A percentile compares a stretch with the other conserved stretches of the same genome.
These are phyloP conservation scores for Wickerhamomyces sydowiorum DNA, from an alignment of 805 yeast genomes.

Conservation along the genomic window DNA sequence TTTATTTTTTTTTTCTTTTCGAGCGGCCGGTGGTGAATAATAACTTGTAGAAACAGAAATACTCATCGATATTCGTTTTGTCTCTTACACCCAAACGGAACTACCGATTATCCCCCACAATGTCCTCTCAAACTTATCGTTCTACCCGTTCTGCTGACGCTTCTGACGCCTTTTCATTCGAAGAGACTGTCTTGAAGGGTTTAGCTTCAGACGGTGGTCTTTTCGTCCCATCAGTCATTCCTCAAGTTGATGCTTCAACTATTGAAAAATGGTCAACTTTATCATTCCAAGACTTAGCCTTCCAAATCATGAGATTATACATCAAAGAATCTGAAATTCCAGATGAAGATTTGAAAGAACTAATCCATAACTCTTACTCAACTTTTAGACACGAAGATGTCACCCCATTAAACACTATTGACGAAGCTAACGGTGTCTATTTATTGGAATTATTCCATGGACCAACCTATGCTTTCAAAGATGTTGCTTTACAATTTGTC, in stretches of 20 bases:
- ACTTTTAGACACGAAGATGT: slow-evolving; percentile 87
- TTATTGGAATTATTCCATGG: slow-evolving; percentile 95
- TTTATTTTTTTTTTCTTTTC: not conserved
- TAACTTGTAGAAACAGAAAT: not conserved
- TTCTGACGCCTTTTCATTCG: slow-evolving; percentile 55
- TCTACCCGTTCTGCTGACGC: slow-evolving; percentile 62
- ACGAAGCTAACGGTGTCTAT: slow-evolving; percentile 53
- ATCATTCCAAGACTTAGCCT: slow-evolving; percentile 82
- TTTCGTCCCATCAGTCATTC: slow-evolving; percentile 81
- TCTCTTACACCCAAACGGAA: not conserved
- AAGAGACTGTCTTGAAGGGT: slow-evolving; percentile 83
- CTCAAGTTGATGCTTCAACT: slow-evolving; percentile 49
- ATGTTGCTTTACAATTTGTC: slow-evolving; percentile 95
- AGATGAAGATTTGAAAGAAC: slow-evolving; percentile 52
- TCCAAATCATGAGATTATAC: slow-evolving; percentile 77
- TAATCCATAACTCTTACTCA: slow-evolving; percentile 72
- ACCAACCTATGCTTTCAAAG: slow-evolving; percentile 98
- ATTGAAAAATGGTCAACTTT: slow-evolving; percentile 66
- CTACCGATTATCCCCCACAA: not conserved
- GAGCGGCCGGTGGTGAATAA: not conserved
- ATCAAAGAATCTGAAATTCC: slow-evolving; percentile 71
- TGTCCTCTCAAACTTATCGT: slow-evolving; percentile 57
- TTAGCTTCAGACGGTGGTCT: slow-evolving; percentile 96
- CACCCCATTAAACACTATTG: slow-evolving; percentile 72
- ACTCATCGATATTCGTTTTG: not conserved